A percentile compares a stretch with the other conserved stretches of the same genome.
Conservation (phyloP, 352 stramenopile genomes). For the Globisporangium mamillatum region DNA sequence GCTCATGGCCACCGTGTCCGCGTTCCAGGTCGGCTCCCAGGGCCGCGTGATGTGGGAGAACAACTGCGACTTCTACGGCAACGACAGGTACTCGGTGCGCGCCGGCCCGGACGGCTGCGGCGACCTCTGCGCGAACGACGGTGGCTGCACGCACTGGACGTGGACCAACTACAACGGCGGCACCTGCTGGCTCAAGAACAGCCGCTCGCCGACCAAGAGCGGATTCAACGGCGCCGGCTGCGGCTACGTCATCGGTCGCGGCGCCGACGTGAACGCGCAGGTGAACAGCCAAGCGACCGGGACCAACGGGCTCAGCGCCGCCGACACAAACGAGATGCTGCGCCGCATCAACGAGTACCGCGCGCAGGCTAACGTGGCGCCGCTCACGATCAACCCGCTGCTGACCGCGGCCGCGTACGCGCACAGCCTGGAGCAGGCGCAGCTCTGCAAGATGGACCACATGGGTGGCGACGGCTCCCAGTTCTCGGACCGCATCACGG, state of each 20-base stretch:
- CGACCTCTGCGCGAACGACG: constrained; percentile 25
- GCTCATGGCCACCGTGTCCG: background rate
- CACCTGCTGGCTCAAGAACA: constrained; percentile 58
- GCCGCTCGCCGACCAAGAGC: constrained; percentile 10
- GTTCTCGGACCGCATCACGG: constrained; percentile 35
- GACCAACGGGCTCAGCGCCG: constrained; percentile 32
- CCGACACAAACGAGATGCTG: constrained; percentile 43
- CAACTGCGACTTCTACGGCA: constrained; percentile 44
- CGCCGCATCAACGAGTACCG: constrained; percentile 52
- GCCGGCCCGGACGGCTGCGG: constrained; percentile 7
- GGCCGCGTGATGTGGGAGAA: constrained; percentile 42
- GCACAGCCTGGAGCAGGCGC: constrained; percentile 45
- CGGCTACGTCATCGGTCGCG: constrained; percentile 38
- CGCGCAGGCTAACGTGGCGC: constrained; percentile 24
- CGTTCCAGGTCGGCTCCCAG: constrained; percentile 9
- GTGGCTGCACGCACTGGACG: constrained; percentile 43
- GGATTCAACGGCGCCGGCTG: constrained; percentile 27
- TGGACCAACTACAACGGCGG: constrained; percentile 50
- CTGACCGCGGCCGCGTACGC: constrained; percentile 31
- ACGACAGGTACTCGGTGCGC: constrained; percentile 19
- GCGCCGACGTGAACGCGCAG: constrained; percentile 10
- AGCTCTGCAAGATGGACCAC: constrained; percentile 38
- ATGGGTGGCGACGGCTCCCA: constrained; percentile 36
- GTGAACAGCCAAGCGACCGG: constrained; percentile 3
- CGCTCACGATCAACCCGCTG: constrained; percentile 38